A percentile compares a stretch with the other conserved stretches of the same genome.
phyloP scores from a whole-genome alignment of 2,329 filamentous ascomycete species.

The Exophiala mesophila region DNA sequence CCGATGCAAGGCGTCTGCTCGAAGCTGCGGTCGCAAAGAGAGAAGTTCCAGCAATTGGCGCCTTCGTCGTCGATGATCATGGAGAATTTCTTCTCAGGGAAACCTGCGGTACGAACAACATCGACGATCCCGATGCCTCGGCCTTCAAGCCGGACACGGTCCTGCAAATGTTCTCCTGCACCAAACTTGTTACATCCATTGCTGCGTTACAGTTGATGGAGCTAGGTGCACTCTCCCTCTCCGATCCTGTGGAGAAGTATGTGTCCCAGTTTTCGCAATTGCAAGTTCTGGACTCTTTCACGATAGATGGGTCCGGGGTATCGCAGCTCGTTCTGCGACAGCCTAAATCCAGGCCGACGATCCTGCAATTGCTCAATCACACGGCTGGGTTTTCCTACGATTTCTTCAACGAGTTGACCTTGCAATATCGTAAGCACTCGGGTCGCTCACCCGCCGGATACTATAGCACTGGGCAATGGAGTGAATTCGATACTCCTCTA shows the following conservation, averaged over 20 bases:
- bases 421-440: conserved; percentile 12
- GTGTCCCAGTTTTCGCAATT: conserved; percentile 17
- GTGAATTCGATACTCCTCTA: conserved; percentile 17
- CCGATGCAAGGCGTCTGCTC: too few relatives aligned
- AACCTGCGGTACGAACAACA: conserved; percentile 17
- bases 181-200: conserved; percentile 21
- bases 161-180: conserved; percentile 21
- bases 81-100: conserved; percentile 20
- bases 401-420: conserved; percentile 17
- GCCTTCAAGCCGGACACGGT: conserved; percentile 18
- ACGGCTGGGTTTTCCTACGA: conserved; percentile 23
- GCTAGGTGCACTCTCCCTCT: conserved; percentile 21
- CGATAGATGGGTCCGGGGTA: conserved; percentile 3
- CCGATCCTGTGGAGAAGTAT: conserved; percentile 24
- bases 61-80: conserved; percentile 16
- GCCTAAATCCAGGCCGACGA: conserved; percentile 15
- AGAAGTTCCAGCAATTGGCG: conserved; percentile 19
- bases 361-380: conserved; percentile 22
- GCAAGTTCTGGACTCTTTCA: conserved; percentile 16
- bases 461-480: conserved; percentile 2
- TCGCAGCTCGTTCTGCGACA: conserved; percentile 10
- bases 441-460: conserved; percentile 9
- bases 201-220: conserved; percentile 22
- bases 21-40: conserved; percentile 22
- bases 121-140: conserved; percentile 10